Evolutionary conservation across 495 filamentous ascomycete genomes (phyloP), one percentile per base, ranked within the genome.

Genomic region (Podospora fimiseda): DNA sequence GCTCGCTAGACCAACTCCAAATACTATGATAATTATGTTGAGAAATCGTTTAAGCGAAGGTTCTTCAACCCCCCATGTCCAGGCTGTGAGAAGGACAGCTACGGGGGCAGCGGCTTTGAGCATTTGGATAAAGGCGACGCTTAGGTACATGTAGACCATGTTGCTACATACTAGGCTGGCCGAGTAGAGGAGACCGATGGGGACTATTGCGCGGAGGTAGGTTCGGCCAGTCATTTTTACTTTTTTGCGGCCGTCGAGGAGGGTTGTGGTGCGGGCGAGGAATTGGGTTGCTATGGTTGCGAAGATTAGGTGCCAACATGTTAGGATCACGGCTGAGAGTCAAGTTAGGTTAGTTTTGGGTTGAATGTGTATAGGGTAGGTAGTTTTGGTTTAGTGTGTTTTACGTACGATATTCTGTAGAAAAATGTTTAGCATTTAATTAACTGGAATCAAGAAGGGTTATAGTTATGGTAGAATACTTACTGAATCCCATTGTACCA

Each of bases 41-140:
- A 77, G 58, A 50, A 89, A 74, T 9, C 76, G 79, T 43, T 72
- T 72, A 45, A 83, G 54, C 41, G 83, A 83, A 21, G 82, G 78
- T 15, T 75, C 67, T 30, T 81, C 77, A 23, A 88, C 74, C 36
- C 80, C 74, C 63, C 88, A 81, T 42, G 66, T 58, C 85, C 85
- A 91, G 39, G 75, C 77, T 11, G 73, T 75, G 36, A 89, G 66
- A 30, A 90, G 76, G 48, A 86, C 83, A 20, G 80, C 78, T 14
- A 86, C 85, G 21, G 87, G 85, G 9, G 80, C 84, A 18, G 78
- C 77, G 49, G 86, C 82, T 79, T 90, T 90, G 55, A 89, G 76
- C 85, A 90, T 89, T 70, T 90, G 87, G 60, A 89, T 88, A 67
- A 90, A 90, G 21, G 84, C 75, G 3, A 90, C 85, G 57, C 78